These are phyloP conservation scores for Euphorbia peplus DNA, from an alignment of 345 rosid species.

Conservation along the genomic window DNA sequence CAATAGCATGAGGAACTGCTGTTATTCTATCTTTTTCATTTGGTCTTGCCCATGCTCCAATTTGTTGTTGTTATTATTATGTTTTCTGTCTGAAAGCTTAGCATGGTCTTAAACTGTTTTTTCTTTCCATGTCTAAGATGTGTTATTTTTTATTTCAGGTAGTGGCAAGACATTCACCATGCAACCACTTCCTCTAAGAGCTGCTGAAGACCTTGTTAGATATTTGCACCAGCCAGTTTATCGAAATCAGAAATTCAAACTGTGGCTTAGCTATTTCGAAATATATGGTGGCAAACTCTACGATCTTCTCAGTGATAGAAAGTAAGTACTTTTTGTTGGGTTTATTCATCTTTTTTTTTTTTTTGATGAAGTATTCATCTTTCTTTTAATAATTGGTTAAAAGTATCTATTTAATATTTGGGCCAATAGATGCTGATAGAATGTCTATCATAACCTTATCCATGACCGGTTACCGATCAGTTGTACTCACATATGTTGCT, in stretches of 20 bases:
- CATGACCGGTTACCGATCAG: slow-evolving; percentile 9
- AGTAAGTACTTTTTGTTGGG: slow-evolving; percentile 43
- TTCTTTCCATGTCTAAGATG: not conserved
- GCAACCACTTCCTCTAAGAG: slow-evolving; percentile 94
- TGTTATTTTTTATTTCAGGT: slow-evolving; percentile 47
- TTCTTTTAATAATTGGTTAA: not conserved
- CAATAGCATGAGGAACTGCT: not conserved
- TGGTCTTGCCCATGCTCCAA: not conserved
- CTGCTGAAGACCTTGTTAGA: slow-evolving; percentile 82
- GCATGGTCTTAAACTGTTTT: not conserved
- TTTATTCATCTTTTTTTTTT: slow-evolving; percentile 11
- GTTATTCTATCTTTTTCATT: not conserved
- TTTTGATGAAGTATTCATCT: too few relatives aligned
- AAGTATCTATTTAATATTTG: not conserved
- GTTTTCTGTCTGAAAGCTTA: slow-evolving; percentile 5
- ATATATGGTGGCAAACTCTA: slow-evolving; percentile 96
- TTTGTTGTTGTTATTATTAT: not conserved
- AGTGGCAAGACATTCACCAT: slow-evolving; percentile 99
- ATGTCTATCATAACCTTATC: not conserved
- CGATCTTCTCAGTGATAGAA: slow-evolving; percentile 89
- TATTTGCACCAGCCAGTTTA: slow-evolving; percentile 80
- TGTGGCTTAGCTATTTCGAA: slow-evolving; percentile 98
- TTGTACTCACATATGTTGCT: slow-evolving; percentile 2
- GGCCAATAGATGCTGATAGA: not conserved
- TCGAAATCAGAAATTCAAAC: slow-evolving; percentile 72